These are phyloP conservation scores for Fraxinus americana DNA, from an alignment of 257 asterid species.

Conservation along the genomic window DNA sequence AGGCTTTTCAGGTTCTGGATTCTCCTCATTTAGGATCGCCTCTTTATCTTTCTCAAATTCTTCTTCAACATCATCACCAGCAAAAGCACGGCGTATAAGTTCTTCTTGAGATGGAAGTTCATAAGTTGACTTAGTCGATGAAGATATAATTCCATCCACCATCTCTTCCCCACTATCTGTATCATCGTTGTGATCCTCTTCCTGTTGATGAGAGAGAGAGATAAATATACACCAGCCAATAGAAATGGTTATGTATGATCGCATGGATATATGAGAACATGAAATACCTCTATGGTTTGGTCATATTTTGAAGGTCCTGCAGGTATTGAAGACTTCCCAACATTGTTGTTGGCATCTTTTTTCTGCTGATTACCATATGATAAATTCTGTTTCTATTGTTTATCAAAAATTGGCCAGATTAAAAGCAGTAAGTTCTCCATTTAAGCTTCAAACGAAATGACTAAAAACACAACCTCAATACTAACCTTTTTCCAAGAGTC, in stretches of 20 bases:
- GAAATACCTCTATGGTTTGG: constrained; percentile 55
- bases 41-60: constrained; percentile 82
- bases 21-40: constrained; percentile 72
- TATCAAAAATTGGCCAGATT: constrained; percentile 20
- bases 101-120: constrained; percentile 93
- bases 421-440: background rate
- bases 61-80: constrained; percentile 93
- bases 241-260: constrained; percentile 11
- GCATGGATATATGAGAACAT: constrained; percentile 2
- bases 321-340: constrained; percentile 27
- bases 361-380: constrained; percentile 38
- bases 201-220: constrained; percentile 33
- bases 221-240: constrained; percentile 15
- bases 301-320: constrained; percentile 29
- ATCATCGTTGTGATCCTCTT: constrained; percentile 48
- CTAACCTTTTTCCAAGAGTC: constrained; percentile 71
- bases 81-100: constrained; percentile 89
- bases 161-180: constrained; percentile 77
- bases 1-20: constrained; percentile 89
- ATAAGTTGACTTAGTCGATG: constrained; percentile 61
- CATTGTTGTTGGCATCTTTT: constrained; percentile 27
- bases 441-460: background rate
- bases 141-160: constrained; percentile 89
- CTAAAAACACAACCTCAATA: background rate
- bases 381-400: constrained; percentile 44